Evolutionary conservation across 306 rosid species (phyloP), one percentile per base, ranked within the genome.

Genomic region (Astragalus glycyphyllos): DNA sequence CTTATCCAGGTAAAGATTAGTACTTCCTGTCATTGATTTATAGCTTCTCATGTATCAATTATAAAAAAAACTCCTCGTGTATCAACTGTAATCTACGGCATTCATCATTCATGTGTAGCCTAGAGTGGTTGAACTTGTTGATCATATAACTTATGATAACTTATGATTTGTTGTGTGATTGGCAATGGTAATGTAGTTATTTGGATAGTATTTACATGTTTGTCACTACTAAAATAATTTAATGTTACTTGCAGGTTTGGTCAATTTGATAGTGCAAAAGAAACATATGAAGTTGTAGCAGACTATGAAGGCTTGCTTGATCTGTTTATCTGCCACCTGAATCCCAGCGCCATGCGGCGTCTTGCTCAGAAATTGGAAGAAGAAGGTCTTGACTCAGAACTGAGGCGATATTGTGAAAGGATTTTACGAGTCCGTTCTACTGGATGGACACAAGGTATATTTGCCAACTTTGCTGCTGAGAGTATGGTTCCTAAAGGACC

Each of bases 391-490:
- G 96, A 90, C 73, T 90, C 98, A 10, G 98, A 92, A 84, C 73
- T 92, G 81, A 88, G 98, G 86, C 86, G 98, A 74, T 86, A 90
- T 79, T 90, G 97, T 83, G 98, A 92, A 80, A 91, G 98, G 78
- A 92, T 92, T 73, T 80, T 92, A 76, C 86, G 97, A 75, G 87
- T 76, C 62, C 90, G 98, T 71, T 92, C 98, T 32, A 82, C 89
- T 12, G 98, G 97, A 68, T 92, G 98, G 98, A 92, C 98, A 54
- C 98, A 92, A 77, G 98, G 98, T 47, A 92, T 92, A 78, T 92
- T 92, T 76, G 97, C 97, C 16, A 92, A 92, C 82, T 92, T 92
- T 74, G 91, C 98, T 48, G 98, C 98, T 7, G 98, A 92, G 81
- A 92, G 97, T 76, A 87, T 92, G 98, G 89, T 92, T 83, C 98